A percentile compares a stretch with the other conserved stretches of the same genome.
phyloP scores from a whole-genome alignment of 345 rosid genomes.

The Hibiscus trionum region DNA sequence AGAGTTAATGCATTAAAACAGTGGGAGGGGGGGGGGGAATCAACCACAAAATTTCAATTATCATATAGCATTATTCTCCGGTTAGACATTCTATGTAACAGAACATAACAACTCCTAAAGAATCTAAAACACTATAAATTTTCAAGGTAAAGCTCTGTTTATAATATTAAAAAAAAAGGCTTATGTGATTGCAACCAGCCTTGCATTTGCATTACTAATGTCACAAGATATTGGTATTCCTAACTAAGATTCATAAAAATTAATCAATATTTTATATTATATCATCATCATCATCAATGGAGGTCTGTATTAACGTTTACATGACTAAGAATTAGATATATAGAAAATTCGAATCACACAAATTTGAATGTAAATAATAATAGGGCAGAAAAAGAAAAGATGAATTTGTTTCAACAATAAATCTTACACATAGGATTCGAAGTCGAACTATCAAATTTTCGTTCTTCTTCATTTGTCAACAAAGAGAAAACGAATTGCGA shows the following conservation, averaged over 20 bases:
- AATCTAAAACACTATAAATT: not conserved
- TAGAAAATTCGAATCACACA: not conserved
- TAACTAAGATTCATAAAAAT: not conserved
- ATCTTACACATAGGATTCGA: no score
- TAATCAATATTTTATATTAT: not conserved
- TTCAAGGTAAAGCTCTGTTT: not conserved
- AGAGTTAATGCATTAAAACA: constrained; percentile 3
- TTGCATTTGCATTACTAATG: not conserved
- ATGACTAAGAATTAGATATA: not conserved
- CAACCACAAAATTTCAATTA: not conserved
- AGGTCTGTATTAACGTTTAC: not conserved
- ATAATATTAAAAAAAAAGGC: not conserved
- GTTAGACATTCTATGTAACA: not conserved
- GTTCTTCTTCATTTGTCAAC: no score
- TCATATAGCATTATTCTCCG: not conserved
- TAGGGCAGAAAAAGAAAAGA: not conserved
- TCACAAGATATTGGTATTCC: not conserved
- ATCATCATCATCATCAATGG: not conserved
- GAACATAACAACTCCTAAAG: not conserved
- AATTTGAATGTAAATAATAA: not conserved
- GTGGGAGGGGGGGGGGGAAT: not conserved
- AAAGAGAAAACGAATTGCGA: not conserved
- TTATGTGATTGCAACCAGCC: not conserved
- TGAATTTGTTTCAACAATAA: no score
- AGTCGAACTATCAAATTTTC: no score